Base-by-base conservation (phyloP, 2,329 filamentous ascomycete genomes). In the Emydomyces testavorans region DNA sequence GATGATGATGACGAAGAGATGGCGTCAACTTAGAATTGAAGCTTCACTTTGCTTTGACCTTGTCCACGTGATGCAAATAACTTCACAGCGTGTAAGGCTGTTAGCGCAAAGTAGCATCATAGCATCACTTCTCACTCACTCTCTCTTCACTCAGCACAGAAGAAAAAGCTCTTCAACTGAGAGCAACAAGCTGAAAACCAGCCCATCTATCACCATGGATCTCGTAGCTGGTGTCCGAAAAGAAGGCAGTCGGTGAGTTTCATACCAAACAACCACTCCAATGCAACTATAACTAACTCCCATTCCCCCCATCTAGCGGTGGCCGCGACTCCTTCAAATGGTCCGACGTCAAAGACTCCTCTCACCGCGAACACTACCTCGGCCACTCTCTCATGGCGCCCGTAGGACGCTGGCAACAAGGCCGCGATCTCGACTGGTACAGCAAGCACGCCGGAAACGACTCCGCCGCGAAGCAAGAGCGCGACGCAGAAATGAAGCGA, bases 321-420 rank as follows among this genome's bases (percentile, higher is more conserved):
- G 92, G 92, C 52, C 76, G 75, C 62, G 84, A 84, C 66, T 88
- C 95, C 66, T 98, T 98, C 72, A 89, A 82, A 69, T 96, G 92
- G 92, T 85, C 90, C 55, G 88, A 95, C 57, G 90, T 98, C 61
- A 83, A 90, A 63, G 80, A 74, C 55, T 93, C 88, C 42, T 71
- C 77, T 18, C 89, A 94, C 61, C 88, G 92, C 65, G 89, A 98
- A 66, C 94, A 82, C 63, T 83, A 83, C 65, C 82, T 95, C 6
- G 89, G 89, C 45, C 89, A 95, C 70, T 92, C 85, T 50, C 69
- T 95, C 50, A 94, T 90, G 73, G 89, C 89, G 0, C 86, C 89
- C 0, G 88, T 94, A 2, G 89, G 89, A 6, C 83, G 89, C 55
- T 95, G 89, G 89, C 85, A 92, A 60, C 81, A 90, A 61, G 81